Evolutionary conservation across 108 stramenopile species (phyloP).

Genomic region (Skeletonema grethae): DNA sequence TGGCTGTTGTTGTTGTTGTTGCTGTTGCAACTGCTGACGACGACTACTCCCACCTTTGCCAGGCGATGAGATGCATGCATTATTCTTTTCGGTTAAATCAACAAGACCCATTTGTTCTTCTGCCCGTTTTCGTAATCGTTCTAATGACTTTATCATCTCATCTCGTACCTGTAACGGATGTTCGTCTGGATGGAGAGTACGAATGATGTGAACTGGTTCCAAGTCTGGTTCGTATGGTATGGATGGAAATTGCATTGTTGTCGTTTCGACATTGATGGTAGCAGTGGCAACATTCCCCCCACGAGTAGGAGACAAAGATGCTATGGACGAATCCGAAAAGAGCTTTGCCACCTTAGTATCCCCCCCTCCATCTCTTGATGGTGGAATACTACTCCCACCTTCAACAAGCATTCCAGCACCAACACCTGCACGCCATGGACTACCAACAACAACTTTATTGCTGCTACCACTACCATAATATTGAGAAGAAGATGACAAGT

Average conservation of each 20-base stretch:
- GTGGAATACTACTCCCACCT: background rate
- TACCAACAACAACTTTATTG: background rate
- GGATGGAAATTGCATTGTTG: background rate
- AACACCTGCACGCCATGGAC: background rate
- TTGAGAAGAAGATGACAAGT: constrained; percentile 35
- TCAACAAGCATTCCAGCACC: background rate
- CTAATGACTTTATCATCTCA: constrained; percentile 34
- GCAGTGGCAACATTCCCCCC: background rate
- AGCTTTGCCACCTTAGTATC: constrained; percentile 3
- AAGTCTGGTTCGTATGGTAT: constrained; percentile 25
- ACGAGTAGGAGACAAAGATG: background rate
- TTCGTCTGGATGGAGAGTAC: constrained; percentile 49
- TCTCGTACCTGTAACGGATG: constrained; percentile 47
- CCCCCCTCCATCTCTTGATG: background rate
- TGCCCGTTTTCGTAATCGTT: constrained; percentile 17
- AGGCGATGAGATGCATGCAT: background rate
- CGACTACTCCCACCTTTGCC: constrained; percentile 1
- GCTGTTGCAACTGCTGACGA: background rate
- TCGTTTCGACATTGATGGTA: background rate
- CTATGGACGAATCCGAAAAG: constrained; percentile 16
- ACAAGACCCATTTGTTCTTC: constrained; percentile 49
- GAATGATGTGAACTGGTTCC: constrained; percentile 45
- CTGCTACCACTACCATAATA: constrained; percentile 7
- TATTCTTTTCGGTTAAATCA: background rate
- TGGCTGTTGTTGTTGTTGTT: constrained; percentile 15